Conservation (phyloP, 441 rosid species). For the Capsella rubella region DNA sequence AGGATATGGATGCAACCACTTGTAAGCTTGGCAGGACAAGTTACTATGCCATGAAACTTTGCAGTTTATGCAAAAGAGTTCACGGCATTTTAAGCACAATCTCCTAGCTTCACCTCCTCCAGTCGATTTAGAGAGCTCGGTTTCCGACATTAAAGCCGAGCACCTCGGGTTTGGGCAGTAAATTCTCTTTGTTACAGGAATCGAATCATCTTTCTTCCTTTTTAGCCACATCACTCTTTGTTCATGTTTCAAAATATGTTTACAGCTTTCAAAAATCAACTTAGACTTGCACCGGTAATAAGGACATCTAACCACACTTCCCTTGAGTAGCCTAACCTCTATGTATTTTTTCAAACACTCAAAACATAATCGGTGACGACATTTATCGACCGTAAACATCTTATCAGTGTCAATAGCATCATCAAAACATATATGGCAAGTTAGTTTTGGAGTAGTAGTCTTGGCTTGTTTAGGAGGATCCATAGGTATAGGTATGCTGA, state of each 20-base stretch:
- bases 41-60: background rate
- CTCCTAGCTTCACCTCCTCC: background rate
- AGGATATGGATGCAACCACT: constrained; percentile 17
- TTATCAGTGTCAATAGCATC: background rate
- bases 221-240: background rate
- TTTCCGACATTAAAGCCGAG: background rate
- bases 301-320: background rate
- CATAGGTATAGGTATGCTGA: background rate
- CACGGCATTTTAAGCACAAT: background rate
- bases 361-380: background rate
- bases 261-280: background rate
- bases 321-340: background rate
- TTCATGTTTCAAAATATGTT: background rate
- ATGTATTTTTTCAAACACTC: background rate
- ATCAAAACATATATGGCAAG: background rate
- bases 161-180: constrained; percentile 1
- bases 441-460: background rate
- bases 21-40: background rate
- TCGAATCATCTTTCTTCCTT: background rate
- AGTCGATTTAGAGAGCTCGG: background rate
- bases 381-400: background rate
- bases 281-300: background rate
- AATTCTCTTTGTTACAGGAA: background rate
- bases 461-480: background rate
- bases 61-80: background rate